phyloP scores from a whole-genome alignment of 345 rosid species.

The Triadica sebifera region DNA sequence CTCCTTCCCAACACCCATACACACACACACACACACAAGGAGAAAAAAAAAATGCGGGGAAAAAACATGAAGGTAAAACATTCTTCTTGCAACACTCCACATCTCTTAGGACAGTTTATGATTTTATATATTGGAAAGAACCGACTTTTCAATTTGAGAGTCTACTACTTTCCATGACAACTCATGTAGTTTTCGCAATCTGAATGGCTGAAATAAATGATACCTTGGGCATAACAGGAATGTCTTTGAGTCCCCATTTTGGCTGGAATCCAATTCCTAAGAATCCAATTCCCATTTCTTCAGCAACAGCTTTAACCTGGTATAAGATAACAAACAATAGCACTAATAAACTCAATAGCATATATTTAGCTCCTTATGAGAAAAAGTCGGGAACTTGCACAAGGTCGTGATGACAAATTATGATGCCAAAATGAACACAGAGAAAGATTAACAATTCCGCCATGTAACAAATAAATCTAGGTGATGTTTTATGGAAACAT shows the following conservation, averaged over 20 bases:
- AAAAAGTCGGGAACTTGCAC: not conserved
- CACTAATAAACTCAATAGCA: conserved; percentile 5
- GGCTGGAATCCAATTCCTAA: conserved; percentile 99
- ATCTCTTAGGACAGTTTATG: not conserved
- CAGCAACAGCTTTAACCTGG: conserved; percentile 98
- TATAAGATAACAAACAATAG: not conserved
- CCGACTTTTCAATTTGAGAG: not conserved
- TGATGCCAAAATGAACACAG: not conserved
- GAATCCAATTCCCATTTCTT: conserved; percentile 99
- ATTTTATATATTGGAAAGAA: not conserved
- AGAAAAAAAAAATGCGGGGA: too few species aligned
- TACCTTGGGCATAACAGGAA: conserved; percentile 99
- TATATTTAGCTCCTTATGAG: not conserved
- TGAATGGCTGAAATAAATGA: not conserved
- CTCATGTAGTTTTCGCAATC: not conserved
- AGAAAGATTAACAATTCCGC: not conserved
- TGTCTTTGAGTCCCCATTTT: conserved; percentile 77
- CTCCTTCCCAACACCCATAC: too few species aligned
- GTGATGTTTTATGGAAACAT: not conserved
- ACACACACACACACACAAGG: too few species aligned
- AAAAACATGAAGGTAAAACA: too few species aligned
- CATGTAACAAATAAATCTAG: not conserved
- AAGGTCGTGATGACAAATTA: not conserved
- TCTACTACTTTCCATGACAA: not conserved
- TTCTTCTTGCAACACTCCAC: not conserved